Percentiles rank a stretch among this genome's conserved stretches.
phyloP scores from a whole-genome alignment of 306 rosid genomes.

The Dryas drummondii region DNA sequence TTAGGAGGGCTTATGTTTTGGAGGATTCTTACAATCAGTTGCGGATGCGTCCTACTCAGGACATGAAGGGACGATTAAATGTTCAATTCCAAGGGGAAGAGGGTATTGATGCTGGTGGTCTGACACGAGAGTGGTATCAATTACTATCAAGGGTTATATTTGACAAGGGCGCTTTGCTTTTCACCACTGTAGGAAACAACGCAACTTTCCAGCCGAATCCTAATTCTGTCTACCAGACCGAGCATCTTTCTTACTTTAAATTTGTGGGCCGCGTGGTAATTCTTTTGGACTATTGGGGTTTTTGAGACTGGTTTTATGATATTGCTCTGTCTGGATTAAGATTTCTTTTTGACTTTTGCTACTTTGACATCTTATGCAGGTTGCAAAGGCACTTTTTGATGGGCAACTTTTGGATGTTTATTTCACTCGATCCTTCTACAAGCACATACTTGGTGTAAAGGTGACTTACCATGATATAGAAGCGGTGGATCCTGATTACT shows the following conservation, averaged over 20 bases:
- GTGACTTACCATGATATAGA: conserved; percentile 99
- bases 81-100: conserved; percentile 99
- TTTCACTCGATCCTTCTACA: conserved; percentile 98
- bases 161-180: conserved; percentile 96
- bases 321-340: neutral
- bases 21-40: conserved; percentile 97
- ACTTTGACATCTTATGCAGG: conserved; percentile 52
- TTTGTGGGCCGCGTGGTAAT: conserved; percentile 99
- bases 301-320: neutral
- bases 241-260: conserved; percentile 97
- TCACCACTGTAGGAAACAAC: conserved; percentile 91
- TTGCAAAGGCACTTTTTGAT: conserved; percentile 96
- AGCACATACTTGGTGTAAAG: conserved; percentile 93
- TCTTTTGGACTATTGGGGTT: conserved; percentile 10
- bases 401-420: conserved; percentile 98
- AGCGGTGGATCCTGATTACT: conserved; percentile 98
- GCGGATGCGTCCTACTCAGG: conserved; percentile 90
- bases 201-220: conserved; percentile 99
- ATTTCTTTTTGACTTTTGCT: conserved; percentile 11
- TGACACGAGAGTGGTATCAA: conserved; percentile 99
- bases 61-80: conserved; percentile 85
- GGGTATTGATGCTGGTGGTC: conserved; percentile 99
- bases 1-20: conserved; percentile 92
- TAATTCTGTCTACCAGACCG: conserved; percentile 95
- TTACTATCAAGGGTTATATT: conserved; percentile 91